Evolutionary conservation across 805 yeast species (phyloP), one percentile per base, ranked within the genome.

Genomic region (Suhomyces emberorum): DNA sequence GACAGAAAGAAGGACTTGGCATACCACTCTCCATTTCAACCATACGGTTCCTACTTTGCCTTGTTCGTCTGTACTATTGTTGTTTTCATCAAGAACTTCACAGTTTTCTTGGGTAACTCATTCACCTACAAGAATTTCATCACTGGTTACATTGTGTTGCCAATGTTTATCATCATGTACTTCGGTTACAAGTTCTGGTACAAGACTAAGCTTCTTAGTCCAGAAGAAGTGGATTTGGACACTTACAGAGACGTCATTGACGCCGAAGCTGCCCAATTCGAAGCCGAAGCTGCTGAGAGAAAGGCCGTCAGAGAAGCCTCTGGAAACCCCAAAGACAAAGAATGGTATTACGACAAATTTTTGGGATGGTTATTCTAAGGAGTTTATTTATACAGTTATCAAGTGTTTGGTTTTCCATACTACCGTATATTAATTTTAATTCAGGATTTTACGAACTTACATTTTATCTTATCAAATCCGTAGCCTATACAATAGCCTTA

Each of bases 71-170:
- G 85, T 57, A 39, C 62, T 35, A 37, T 83, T 35, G 67, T 84
- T 41, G 70, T 81, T 7, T 49, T 84, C 31, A 75, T 79, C 55
- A 84, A 84, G 61, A 81, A 81, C 48, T 83, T 82, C 57, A 78
- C 87, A 1, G 88, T 77, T 3, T 84, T 84, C 65, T 64, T 84
- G 46, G 77, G 77, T 34, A 61, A 53, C 37, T 21, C 44, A 4
- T 80, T 83, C 55, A 73, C 75, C 44, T 79, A 79, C 62, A 76
- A 77, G 58, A 68, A 69, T 14, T 85, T 85, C 54, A 81, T 84
- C 52, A 82, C 91, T 22, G 88, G 89, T 30, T 83, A 84, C 61
- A 80, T 84, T 50, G 84, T 85, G 20, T 71, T 83, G 32, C 87
- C 87, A 23, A 79, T 82, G 8, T 83, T 71, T 48, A 26, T 79